phyloP scores from a whole-genome alignment of 2,329 filamentous ascomycete genomes.

The Colletotrichum neosansevieriae region DNA sequence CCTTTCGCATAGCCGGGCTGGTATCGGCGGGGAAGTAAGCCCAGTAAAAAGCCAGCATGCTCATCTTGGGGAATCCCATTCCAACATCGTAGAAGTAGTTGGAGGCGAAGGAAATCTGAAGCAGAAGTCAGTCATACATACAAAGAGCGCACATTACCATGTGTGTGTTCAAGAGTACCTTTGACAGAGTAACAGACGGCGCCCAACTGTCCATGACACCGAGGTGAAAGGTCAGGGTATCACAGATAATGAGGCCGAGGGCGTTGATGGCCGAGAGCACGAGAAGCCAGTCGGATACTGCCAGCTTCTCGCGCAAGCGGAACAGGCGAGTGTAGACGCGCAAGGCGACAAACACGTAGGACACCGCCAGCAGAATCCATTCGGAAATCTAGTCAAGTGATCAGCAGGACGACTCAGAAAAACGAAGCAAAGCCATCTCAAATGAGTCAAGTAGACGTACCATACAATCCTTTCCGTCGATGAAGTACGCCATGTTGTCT shows the following conservation, averaged over 20 bases:
- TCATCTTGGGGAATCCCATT: constrained; percentile 52
- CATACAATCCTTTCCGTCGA: constrained; percentile 45
- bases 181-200: constrained; percentile 48
- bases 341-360: constrained; percentile 47
- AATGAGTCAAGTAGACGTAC: constrained; percentile 15
- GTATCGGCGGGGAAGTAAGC: constrained; percentile 47
- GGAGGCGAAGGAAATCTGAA: constrained; percentile 50
- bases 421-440: not conserved
- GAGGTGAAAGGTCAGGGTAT: constrained; percentile 49
- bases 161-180: constrained; percentile 40
- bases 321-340: constrained; percentile 50
- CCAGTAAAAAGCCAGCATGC: constrained; percentile 53
- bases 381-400: constrained; percentile 46
- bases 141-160: too few species aligned
- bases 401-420: not conserved
- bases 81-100: constrained; percentile 54
- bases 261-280: constrained; percentile 47
- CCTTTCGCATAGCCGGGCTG: constrained; percentile 46
- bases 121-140: not conserved
- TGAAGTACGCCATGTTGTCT: constrained; percentile 42
- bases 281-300: constrained; percentile 47
- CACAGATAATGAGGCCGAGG: constrained; percentile 50
- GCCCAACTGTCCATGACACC: constrained; percentile 48
- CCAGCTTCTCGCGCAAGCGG: constrained; percentile 46
- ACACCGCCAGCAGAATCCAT: constrained; percentile 48